Evolutionary conservation across 1,284 basidiomycete genomes (phyloP).

Genomic region (Gomphus bonarii): DNA sequence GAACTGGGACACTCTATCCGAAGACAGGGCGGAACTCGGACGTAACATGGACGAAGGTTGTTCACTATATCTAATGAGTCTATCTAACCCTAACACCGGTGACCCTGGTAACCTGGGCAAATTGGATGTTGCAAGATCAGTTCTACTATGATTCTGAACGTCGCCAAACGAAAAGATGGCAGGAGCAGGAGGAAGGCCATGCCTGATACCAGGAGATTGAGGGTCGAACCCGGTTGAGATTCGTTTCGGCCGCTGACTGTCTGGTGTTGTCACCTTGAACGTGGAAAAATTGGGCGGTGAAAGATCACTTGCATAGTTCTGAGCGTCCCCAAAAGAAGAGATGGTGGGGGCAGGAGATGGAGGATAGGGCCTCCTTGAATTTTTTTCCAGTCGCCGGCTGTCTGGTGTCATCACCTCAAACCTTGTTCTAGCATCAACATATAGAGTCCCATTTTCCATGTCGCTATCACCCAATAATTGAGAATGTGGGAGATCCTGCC

Average conservation of each 20-base stretch:
- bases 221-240: background rate
- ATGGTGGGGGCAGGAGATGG: too few species aligned
- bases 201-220: background rate
- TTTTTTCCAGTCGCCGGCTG: too few species aligned
- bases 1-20: constrained; percentile 37
- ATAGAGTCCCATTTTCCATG: constrained; percentile 22
- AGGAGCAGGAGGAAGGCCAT: background rate
- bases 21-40: constrained; percentile 19
- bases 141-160: background rate
- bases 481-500: background rate
- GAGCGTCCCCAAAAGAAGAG: too few species aligned
- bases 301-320: too few species aligned
- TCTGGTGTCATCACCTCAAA: background rate
- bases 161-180: background rate
- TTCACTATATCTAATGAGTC: constrained; percentile 21
- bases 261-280: too few species aligned
- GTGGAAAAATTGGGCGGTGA: too few species aligned
- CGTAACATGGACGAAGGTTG: background rate
- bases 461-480: constrained; percentile 26
- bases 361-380: too few species aligned
- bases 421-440: constrained; percentile 10
- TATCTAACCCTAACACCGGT: constrained; percentile 39
- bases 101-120: constrained; percentile 24
- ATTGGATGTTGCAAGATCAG: constrained; percentile 2
- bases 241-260: background rate